Evolutionary conservation across 805 yeast genomes (phyloP).

Genomic region (Grigorovia jiainica): DNA sequence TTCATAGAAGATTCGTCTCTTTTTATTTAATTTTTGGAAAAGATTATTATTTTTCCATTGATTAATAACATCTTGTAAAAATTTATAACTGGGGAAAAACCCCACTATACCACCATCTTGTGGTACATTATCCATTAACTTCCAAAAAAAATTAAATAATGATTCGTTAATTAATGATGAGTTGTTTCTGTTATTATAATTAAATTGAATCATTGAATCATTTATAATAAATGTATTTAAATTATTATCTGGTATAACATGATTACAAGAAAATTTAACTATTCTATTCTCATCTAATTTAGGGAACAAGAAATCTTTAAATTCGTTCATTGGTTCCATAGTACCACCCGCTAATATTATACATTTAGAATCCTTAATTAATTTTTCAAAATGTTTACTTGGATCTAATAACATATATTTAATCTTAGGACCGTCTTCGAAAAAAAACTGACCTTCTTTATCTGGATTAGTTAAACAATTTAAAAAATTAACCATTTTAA

Average conservation of each 20-base stretch:
- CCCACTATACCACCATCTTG: conserved; percentile 56
- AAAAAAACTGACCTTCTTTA: conserved; percentile 69
- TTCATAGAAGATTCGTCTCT: conserved; percentile 51
- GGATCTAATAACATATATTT: conserved; percentile 77
- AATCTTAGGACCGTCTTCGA: conserved; percentile 34
- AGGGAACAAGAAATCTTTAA: conserved; percentile 57
- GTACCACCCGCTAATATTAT: conserved; percentile 90
- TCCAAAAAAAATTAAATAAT: conserved; percentile 32
- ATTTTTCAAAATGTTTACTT: conserved; percentile 52
- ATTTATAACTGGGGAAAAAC: conserved; percentile 80
- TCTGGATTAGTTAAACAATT: conserved; percentile 62
- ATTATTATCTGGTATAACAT: conserved; percentile 66
- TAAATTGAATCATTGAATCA: conserved; percentile 45
- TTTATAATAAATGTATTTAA: conserved; percentile 49
- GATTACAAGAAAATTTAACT: conserved; percentile 63
- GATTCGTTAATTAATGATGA: conserved; percentile 33
- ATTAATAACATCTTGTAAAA: conserved; percentile 41
- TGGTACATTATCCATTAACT: conserved; percentile 37
- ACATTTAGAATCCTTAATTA: conserved; percentile 56
- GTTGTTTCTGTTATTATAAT: conserved; percentile 53
- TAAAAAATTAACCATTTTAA: conserved; percentile 57
- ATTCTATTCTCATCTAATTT: conserved; percentile 36
- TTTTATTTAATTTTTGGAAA: conserved; percentile 27
- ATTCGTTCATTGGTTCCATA: conserved; percentile 82
- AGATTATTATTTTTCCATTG: conserved; percentile 40